These are phyloP conservation scores for Bruguiera sexangula DNA, from an alignment of 345 rosid genomes.

Conservation along the genomic window DNA sequence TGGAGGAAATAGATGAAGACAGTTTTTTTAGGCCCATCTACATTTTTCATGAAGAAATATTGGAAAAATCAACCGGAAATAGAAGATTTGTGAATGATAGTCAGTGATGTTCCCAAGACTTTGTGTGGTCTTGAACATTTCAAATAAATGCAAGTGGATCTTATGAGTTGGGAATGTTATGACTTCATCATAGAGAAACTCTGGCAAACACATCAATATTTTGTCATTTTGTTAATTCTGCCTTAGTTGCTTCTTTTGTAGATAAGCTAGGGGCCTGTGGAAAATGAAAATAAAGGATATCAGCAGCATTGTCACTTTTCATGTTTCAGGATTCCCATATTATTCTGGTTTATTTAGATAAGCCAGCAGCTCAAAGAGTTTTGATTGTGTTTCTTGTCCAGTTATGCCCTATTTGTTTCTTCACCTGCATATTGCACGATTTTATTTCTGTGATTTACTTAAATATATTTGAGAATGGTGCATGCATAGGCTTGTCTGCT, in stretches of 20 bases:
- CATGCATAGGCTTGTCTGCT: slow-evolving; percentile 9
- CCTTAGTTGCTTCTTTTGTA: too few relatives aligned
- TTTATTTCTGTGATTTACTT: neutral
- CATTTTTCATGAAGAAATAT: slow-evolving; percentile 4
- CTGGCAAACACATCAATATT: too few relatives aligned
- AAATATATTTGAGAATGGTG: slow-evolving; percentile 10
- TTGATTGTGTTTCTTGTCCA: neutral
- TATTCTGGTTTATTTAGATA: slow-evolving; percentile 1
- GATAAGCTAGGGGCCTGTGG: too few relatives aligned
- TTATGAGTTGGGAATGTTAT: too few relatives aligned
- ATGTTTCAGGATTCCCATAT: neutral
- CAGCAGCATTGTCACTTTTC: neutral
- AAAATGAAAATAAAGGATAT: slow-evolving; percentile 1
- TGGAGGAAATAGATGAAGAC: neutral
- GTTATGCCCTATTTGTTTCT: neutral
- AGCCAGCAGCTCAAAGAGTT: neutral
- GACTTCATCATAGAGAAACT: too few relatives aligned
- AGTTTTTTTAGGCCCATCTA: neutral
- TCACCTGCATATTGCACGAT: neutral
- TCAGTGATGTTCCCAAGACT: neutral
- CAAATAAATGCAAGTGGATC: neutral
- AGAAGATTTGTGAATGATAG: neutral
- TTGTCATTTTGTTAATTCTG: too few relatives aligned
- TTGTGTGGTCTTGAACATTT: neutral
- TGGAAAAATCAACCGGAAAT: slow-evolving; percentile 1